Evolutionary conservation across 768 basidiomycete species (phyloP).

Genomic region (Mycena filopes): DNA sequence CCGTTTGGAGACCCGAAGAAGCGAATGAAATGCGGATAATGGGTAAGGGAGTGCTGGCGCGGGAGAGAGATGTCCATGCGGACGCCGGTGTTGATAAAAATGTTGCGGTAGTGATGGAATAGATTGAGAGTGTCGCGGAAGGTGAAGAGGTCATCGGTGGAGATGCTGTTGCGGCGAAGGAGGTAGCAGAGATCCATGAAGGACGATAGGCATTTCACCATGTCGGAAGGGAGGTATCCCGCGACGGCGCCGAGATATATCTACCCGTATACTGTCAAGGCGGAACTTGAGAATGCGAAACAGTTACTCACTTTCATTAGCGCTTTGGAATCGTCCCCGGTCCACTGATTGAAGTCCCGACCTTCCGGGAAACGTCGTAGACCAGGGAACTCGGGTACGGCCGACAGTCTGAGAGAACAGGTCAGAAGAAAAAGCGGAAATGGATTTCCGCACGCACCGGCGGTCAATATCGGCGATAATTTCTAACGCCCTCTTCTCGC

Average conservation of each 20-base stretch:
- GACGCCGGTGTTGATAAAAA: background rate
- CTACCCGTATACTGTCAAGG: slow-evolving; percentile 25
- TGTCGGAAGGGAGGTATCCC: slow-evolving; percentile 42
- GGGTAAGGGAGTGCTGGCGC: background rate
- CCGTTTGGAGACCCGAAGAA: background rate
- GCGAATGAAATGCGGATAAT: background rate
- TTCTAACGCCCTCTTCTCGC: slow-evolving; percentile 12
- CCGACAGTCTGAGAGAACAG: slow-evolving; percentile 19
- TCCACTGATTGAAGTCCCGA: slow-evolving; percentile 43
- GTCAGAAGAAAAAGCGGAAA: too few species aligned
- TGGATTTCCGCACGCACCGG: slow-evolving; percentile 24
- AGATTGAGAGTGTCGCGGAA: slow-evolving; percentile 29
- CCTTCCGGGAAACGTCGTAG: slow-evolving; percentile 37
- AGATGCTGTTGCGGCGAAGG: slow-evolving; percentile 35
- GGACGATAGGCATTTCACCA: slow-evolving; percentile 38
- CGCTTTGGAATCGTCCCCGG: slow-evolving; percentile 44
- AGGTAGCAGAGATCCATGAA: slow-evolving; percentile 45
- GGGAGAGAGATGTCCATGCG: background rate
- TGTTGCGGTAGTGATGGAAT: background rate
- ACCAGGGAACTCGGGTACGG: slow-evolving; percentile 24
- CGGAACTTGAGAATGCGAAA: background rate
- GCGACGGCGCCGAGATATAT: slow-evolving; percentile 44
- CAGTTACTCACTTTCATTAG: slow-evolving; percentile 42
- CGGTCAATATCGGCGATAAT: slow-evolving; percentile 39
- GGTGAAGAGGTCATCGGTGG: slow-evolving; percentile 10